Conservation (phyloP, 2,329 filamentous ascomycete genomes). For the Ceratocystis variospora region DNA sequence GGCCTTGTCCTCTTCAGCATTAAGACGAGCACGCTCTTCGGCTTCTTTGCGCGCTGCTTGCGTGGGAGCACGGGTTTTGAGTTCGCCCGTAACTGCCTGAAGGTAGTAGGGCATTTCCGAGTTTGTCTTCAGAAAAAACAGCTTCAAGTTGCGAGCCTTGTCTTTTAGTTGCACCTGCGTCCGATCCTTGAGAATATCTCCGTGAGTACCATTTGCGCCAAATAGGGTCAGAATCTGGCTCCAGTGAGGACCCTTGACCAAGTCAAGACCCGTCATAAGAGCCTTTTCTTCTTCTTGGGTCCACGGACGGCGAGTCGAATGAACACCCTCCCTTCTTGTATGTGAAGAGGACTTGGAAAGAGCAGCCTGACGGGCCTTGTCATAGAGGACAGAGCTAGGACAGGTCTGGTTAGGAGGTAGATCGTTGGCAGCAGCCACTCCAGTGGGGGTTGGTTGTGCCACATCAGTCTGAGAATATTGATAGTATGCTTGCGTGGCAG, state of each 20-base stretch:
- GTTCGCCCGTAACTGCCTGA: slow-evolving; percentile 74
- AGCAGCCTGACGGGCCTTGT: slow-evolving; percentile 44
- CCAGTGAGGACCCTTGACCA: slow-evolving; percentile 85
- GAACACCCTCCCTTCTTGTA: slow-evolving; percentile 41
- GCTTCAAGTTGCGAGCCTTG: slow-evolving; percentile 76
- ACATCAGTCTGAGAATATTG: slow-evolving; percentile 14
- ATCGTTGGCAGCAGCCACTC: slow-evolving; percentile 22
- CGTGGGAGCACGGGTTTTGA: slow-evolving; percentile 70
- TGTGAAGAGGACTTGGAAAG: slow-evolving; percentile 43
- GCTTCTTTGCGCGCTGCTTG: slow-evolving; percentile 57
- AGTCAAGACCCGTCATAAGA: slow-evolving; percentile 73
- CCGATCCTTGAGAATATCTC: slow-evolving; percentile 70
- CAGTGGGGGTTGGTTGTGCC: slow-evolving; percentile 5
- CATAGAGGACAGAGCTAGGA: slow-evolving; percentile 42
- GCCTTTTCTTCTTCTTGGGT: slow-evolving; percentile 81
- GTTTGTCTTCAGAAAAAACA: slow-evolving; percentile 84
- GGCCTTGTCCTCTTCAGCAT: slow-evolving; percentile 45
- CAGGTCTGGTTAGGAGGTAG: slow-evolving; percentile 44
- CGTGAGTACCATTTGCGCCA: slow-evolving; percentile 64
- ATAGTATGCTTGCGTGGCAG: slow-evolving; percentile 15
- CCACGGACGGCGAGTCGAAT: slow-evolving; percentile 64
- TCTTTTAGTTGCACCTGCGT: slow-evolving; percentile 89
- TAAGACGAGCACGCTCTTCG: slow-evolving; percentile 46
- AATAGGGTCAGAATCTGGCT: slow-evolving; percentile 80
- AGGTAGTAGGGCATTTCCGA: slow-evolving; percentile 83